Evolutionary conservation across 441 rosid species (phyloP).

Genomic region (Biscutella laevigata): DNA sequence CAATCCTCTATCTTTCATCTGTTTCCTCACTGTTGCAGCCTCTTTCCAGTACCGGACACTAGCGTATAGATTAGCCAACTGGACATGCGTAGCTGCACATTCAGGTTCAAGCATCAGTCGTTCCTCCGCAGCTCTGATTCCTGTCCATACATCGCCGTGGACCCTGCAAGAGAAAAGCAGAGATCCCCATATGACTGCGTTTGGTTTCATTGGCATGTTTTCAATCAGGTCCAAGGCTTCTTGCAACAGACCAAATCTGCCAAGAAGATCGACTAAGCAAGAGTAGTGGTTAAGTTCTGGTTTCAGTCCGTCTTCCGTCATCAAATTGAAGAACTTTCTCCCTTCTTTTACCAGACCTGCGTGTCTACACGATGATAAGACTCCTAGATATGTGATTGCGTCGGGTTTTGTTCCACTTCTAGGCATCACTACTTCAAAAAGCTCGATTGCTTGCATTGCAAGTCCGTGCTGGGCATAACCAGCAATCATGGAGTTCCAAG

Average conservation of each 20-base stretch:
- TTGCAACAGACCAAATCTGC: slow-evolving; percentile 59
- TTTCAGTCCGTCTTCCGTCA: slow-evolving; percentile 41
- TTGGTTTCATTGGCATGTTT: slow-evolving; percentile 50
- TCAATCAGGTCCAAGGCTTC: slow-evolving; percentile 52
- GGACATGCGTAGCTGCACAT: slow-evolving; percentile 68
- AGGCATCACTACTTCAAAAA: slow-evolving; percentile 49
- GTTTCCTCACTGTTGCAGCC: slow-evolving; percentile 58
- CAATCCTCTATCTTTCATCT: slow-evolving; percentile 67
- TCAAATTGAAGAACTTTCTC: slow-evolving; percentile 38
- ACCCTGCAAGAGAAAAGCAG: slow-evolving; percentile 66
- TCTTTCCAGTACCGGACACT: slow-evolving; percentile 54
- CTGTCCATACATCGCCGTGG: slow-evolving; percentile 55
- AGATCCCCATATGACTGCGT: slow-evolving; percentile 65
- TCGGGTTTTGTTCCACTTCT: slow-evolving; percentile 43
- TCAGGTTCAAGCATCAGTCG: slow-evolving; percentile 46
- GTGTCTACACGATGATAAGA: slow-evolving; percentile 76
- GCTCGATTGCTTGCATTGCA: slow-evolving; percentile 41
- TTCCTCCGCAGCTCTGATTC: slow-evolving; percentile 69
- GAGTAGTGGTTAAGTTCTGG: slow-evolving; percentile 70
- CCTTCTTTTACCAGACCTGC: slow-evolving; percentile 60
- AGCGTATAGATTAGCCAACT: slow-evolving; percentile 65
- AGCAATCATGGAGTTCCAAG: slow-evolving; percentile 82
- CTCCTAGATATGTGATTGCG: slow-evolving; percentile 64
- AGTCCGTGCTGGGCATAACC: slow-evolving; percentile 73
- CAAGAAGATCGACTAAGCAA: slow-evolving; percentile 75